Evolutionary conservation across 2,329 filamentous ascomycete genomes (phyloP), one percentile per base, ranked within the genome.

Genomic region (Shiraia sp.): DNA sequence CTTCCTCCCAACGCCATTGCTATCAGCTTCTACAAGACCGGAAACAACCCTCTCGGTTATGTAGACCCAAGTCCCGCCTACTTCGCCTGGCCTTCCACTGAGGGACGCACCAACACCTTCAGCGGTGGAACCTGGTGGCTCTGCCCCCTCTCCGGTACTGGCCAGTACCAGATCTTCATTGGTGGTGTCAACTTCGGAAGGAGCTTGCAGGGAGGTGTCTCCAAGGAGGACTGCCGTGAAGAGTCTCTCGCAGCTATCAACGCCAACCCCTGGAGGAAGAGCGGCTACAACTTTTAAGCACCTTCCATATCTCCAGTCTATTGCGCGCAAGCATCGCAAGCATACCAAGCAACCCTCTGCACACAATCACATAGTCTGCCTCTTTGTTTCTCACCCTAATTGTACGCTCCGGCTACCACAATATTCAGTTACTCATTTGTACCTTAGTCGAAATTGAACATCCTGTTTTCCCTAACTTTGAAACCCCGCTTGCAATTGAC

Each of bases 101-200:
- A 45, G 19, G 58, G 53, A 2, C 45, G 47, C 24, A 33, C 40
- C 10, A 15, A 31, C 19, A 35, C 19, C 37, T 42, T 45, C 36
- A 32, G 47, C 26, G 41, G 40, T 15, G 45, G 42, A 2, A 43
- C 39, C 2, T 63, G 48, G 47, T 37, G 32, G 15, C 41, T 64
- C 15, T 65, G 59, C 45, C 49, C 49, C 13, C 32, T 53, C 15
- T 49, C 53, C 8, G 32, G 29, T 22, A 62, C 57, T 13, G 53
- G 55, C 15, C 52, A 63, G 30, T 65, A 50, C 51, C 51, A 63
- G 38, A 47, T 66, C 16, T 65, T 55, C 44, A 51, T 63, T 49
- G 57, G 55, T 49, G 40, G 43, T 32, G 37, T 36, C 10, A 63
- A 63, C 40, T 62, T 56, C 25, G 45, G 53, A 1, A 24, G 17